Evolutionary conservation across 2,329 filamentous ascomycete species (phyloP).

Genomic region (Cryphonectria nitschkei): DNA sequence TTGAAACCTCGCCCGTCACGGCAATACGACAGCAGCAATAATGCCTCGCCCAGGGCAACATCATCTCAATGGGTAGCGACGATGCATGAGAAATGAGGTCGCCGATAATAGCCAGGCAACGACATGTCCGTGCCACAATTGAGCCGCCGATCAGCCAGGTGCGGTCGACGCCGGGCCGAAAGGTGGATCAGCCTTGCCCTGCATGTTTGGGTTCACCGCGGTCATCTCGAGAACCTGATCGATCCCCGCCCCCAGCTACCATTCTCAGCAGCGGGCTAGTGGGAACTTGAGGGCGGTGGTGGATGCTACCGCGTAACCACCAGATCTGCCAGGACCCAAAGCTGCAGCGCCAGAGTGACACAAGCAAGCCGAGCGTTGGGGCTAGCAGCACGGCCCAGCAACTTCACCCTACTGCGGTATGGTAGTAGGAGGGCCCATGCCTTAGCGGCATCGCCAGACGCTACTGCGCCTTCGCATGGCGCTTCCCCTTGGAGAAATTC

Average conservation of each 20-base stretch:
- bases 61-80: neutral
- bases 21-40: neutral
- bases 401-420: neutral
- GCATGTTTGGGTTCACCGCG: neutral
- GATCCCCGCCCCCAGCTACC: neutral
- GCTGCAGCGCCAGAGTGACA: too few species aligned
- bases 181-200: slow-evolving; percentile 4
- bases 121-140: neutral
- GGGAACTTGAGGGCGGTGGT: neutral
- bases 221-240: neutral
- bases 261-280: neutral
- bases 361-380: neutral
- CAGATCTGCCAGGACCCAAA: neutral
- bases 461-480: neutral
- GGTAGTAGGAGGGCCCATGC: neutral
- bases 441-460: neutral
- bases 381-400: neutral
- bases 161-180: neutral
- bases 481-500: neutral
- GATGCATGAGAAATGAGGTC: neutral
- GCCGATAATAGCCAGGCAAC: neutral
- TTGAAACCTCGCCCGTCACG: neutral
- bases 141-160: neutral
- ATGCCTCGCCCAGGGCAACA: neutral
- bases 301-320: neutral